Conservation (phyloP, 768 basidiomycete species). For the Suillus subluteus region DNA sequence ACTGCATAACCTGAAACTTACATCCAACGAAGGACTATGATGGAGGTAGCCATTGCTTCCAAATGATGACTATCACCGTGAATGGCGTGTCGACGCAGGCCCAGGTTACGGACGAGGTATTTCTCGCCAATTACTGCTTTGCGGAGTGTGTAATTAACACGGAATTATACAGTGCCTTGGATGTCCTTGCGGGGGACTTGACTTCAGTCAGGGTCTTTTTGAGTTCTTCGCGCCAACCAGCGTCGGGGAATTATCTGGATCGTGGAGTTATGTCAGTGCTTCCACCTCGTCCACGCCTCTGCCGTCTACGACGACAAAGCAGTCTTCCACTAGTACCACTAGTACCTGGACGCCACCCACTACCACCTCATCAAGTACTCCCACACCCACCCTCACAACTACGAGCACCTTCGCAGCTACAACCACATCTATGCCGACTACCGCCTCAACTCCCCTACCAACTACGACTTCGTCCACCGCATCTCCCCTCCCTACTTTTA, state of each 20-base stretch:
- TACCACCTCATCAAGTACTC: conserved; percentile 9
- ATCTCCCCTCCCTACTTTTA: conserved; percentile 20
- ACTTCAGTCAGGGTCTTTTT: conserved; percentile 52
- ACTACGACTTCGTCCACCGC: conserved; percentile 14
- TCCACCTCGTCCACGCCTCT: conserved; percentile 24
- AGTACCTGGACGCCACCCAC: conserved; percentile 22
- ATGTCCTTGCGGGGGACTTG: conserved; percentile 46
- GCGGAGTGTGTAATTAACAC: conserved; percentile 5
- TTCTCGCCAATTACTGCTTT: conserved; percentile 12
- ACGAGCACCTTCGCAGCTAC: conserved; percentile 20
- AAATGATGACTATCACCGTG: conserved; percentile 46
- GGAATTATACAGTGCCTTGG: conserved; percentile 38
- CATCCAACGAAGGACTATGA: conserved; percentile 40
- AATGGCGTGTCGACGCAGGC: conserved; percentile 43
- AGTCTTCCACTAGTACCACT: conserved; percentile 24
- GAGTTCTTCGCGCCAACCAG: conserved; percentile 37
- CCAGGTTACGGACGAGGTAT: conserved; percentile 47
- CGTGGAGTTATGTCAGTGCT: conserved; percentile 41
- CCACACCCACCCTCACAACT: not conserved
- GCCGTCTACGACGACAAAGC: conserved; percentile 19
- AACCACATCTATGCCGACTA: conserved; percentile 15
- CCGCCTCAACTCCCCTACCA: conserved; percentile 7
- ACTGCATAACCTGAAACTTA: not conserved
- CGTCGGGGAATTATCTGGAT: conserved; percentile 41
- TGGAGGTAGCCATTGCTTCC: conserved; percentile 45